Conservation (phyloP, 345 rosid species). For the Eucalyptus paniculata region DNA sequence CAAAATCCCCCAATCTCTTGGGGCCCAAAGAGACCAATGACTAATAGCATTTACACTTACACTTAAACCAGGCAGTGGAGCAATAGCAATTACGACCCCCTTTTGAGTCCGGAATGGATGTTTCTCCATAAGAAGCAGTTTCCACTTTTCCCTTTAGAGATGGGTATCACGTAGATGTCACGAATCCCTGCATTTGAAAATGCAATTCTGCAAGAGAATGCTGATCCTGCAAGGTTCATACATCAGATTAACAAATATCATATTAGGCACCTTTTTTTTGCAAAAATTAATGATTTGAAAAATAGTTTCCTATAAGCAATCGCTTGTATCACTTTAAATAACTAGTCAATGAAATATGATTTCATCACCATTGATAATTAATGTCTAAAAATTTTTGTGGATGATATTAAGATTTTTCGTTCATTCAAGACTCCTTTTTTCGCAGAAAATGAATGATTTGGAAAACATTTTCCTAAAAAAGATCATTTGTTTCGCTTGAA, state of each 20-base stretch:
- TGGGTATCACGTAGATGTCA: slow-evolving; percentile 34
- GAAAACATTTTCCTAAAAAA: neutral
- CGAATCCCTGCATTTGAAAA: slow-evolving; percentile 45
- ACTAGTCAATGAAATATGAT: neutral
- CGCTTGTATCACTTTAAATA: neutral
- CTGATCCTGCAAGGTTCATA: slow-evolving; percentile 29
- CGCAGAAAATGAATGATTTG: neutral
- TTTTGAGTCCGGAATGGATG: slow-evolving; percentile 52
- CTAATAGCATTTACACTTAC: slow-evolving; percentile 13
- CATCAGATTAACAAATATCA: neutral
- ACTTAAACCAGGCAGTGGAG: slow-evolving; percentile 47
- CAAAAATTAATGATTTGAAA: neutral
- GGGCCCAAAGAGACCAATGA: neutral
- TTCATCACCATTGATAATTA: no score
- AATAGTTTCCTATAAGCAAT: neutral
- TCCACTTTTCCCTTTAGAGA: slow-evolving; percentile 36
- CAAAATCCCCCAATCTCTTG: neutral
- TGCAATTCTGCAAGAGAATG: slow-evolving; percentile 42
- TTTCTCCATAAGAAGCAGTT: slow-evolving; percentile 53
- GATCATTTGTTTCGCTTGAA: neutral
- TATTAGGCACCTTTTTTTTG: neutral
- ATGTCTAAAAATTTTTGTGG: neutral
- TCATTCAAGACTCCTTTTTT: neutral
- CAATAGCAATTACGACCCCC: slow-evolving; percentile 46
- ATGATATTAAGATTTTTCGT: neutral